Conservation (phyloP, 1,284 basidiomycete genomes). For the Mixia osmundae region DNA sequence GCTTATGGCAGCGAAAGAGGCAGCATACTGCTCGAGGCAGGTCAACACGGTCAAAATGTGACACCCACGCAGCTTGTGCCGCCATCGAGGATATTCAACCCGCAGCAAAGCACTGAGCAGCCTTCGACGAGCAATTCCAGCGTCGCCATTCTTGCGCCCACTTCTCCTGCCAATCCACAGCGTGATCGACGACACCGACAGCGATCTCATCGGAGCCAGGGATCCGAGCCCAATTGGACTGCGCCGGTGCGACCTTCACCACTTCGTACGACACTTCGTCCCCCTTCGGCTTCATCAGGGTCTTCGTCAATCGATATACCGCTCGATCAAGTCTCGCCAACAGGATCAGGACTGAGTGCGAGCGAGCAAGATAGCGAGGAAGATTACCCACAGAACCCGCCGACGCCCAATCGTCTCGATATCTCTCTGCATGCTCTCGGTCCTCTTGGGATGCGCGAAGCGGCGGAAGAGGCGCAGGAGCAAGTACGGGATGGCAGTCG, state of each 20-base stretch:
- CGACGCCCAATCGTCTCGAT: slow-evolving; percentile 30
- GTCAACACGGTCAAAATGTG: slow-evolving; percentile 26
- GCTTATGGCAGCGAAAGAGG: slow-evolving; percentile 86
- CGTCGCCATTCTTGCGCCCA: too few relatives aligned
- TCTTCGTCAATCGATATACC: slow-evolving; percentile 10
- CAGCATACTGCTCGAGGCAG: slow-evolving; percentile 74
- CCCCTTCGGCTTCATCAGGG: too few relatives aligned
- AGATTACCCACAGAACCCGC: slow-evolving; percentile 27
- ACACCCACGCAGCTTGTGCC: too few relatives aligned
- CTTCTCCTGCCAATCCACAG: too few relatives aligned
- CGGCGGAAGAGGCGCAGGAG: slow-evolving; percentile 3
- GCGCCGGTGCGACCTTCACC: slow-evolving; percentile 13
- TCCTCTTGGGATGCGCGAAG: slow-evolving; percentile 11
- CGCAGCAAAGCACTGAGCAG: too few relatives aligned
- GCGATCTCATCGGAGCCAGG: not conserved
- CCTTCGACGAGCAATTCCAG: too few relatives aligned
- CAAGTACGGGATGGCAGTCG: not conserved
- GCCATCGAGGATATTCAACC: too few relatives aligned
- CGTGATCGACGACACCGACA: too few relatives aligned
- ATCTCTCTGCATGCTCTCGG: slow-evolving; percentile 26
- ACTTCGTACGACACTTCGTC: slow-evolving; percentile 11
- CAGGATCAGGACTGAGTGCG: slow-evolving; percentile 3
- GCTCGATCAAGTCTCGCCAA: slow-evolving; percentile 5
- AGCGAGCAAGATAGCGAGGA: slow-evolving; percentile 5
- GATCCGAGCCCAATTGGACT: slow-evolving; percentile 3